A percentile compares a stretch with the other conserved stretches of the same genome.
Conservation (phyloP, 176 grass and related monocot species). For the Panicum miliaceum region DNA sequence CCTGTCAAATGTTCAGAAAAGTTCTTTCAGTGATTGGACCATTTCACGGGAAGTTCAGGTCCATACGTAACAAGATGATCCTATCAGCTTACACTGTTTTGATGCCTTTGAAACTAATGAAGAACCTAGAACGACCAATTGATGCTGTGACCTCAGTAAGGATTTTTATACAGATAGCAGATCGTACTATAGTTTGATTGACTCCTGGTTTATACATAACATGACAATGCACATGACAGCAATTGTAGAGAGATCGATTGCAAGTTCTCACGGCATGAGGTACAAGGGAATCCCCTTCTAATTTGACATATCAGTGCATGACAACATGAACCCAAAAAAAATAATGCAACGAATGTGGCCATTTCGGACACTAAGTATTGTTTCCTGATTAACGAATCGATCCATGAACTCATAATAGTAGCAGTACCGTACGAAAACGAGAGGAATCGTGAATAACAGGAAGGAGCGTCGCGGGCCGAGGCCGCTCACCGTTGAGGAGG, state of each 20-base stretch:
- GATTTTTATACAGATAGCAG: not conserved
- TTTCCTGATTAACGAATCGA: not conserved
- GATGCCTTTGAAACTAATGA: not conserved
- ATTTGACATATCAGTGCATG: not conserved
- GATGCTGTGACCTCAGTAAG: not conserved
- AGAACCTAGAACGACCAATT: not conserved
- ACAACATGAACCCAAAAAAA: not conserved
- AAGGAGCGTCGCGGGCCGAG: too few species aligned
- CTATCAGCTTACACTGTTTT: not conserved
- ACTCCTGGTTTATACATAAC: not conserved
- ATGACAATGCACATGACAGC: not conserved
- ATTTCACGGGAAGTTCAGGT: not conserved
- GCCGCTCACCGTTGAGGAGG: conserved; percentile 68
- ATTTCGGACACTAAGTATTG: not conserved
- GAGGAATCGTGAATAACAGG: not conserved
- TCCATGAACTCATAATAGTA: not conserved
- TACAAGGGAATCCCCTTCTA: not conserved
- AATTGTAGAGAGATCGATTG: not conserved
- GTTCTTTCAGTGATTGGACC: not conserved
- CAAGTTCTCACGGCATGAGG: not conserved
- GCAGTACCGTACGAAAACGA: too few species aligned
- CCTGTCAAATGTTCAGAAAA: conserved; percentile 48
- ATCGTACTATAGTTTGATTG: too few species aligned
- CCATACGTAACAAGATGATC: not conserved
- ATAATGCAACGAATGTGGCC: not conserved